Evolutionary conservation across 2,329 filamentous ascomycete species (phyloP), one percentile per base, ranked within the genome.

Genomic region (Aspergillus fumigatiaffinis): DNA sequence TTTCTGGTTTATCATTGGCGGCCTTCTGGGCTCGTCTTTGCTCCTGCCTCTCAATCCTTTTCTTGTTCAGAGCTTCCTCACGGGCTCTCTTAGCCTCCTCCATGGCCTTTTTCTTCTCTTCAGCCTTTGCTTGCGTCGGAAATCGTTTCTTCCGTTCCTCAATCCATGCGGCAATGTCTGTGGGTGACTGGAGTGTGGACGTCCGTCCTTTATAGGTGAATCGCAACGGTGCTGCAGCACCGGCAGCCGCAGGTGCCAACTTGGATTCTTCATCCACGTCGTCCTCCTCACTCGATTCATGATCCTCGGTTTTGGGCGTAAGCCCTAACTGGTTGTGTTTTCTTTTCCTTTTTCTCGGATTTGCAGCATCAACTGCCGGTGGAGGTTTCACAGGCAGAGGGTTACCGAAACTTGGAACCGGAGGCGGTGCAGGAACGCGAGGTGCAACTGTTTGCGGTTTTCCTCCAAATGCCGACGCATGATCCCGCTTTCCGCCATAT

Each of bases 111-210:
- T 84, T 84, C 70, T 82, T 87, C 68, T 86, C 84, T 62, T 84
- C 72, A 28, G 73, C 80, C 55, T 90, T 86, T 58, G 85, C 84
- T 71, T 85, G 84, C 2, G 92, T 97, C 1, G 93, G 93, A 71
- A 85, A 97, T 52, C 88, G 87, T 63, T 85, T 88, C 69, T 83
- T 88, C 58, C 93, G 86, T 72, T 96, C 91, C 51, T 86, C 86
- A 61, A 95, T 85, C 86, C 91, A 97, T 6, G 85, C 84, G 25
- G 85, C 83, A 55, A 97, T 81, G 68, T 97, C 92, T 57, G 84
- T 84, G 17, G 81, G 71, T 6, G 79, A 80, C 54, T 79, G 78
- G 25, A 88, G 70, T 0, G 77, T 80, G 3, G 82, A 70, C 48
- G 82, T 78, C 65, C 79, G 72, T n/a, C 83, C 82, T 62, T 80